These are phyloP conservation scores for Eremochloa ophiuroides DNA, from an alignment of 176 grass and related monocot genomes.

Conservation along the genomic window DNA sequence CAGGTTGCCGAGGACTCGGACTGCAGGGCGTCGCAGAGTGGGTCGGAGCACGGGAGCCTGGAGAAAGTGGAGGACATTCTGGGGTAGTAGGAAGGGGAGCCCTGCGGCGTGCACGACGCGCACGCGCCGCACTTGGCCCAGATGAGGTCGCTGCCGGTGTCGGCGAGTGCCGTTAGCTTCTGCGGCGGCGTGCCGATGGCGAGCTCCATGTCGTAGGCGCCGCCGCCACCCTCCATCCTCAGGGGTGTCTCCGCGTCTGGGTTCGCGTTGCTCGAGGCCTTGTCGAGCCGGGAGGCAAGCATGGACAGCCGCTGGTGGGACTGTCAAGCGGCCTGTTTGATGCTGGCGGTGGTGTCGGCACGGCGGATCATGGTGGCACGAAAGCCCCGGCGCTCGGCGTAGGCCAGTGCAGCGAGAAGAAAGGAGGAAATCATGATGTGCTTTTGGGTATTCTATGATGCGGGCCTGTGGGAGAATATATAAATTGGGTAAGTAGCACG, in stretches of 20 bases:
- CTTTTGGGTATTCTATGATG: no score
- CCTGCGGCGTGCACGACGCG: neutral
- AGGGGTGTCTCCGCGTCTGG: neutral
- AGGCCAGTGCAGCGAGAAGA: no score
- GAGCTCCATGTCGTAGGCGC: neutral
- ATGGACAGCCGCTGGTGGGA: no score
- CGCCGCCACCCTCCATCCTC: neutral
- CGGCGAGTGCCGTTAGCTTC: neutral
- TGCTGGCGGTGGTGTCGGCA: no score
- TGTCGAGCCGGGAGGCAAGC: no score
- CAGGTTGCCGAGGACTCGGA: neutral
- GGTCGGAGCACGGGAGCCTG: neutral
- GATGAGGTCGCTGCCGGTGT: slow-evolving; percentile 19
- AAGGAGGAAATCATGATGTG: no score
- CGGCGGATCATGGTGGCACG: no score
- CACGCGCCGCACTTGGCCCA: slow-evolving; percentile 5
- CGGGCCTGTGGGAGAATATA: no score
- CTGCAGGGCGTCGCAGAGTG: neutral
- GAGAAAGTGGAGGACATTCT: neutral
- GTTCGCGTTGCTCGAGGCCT: no score
- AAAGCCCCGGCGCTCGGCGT: no score
- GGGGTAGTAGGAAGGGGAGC: neutral
- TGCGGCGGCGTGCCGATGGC: neutral
- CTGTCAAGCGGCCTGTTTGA: no score
- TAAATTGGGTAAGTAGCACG: no score